Conservation (phyloP, 139 green algal genomes). For the Auxenochlorella pyrenoidosa region DNA sequence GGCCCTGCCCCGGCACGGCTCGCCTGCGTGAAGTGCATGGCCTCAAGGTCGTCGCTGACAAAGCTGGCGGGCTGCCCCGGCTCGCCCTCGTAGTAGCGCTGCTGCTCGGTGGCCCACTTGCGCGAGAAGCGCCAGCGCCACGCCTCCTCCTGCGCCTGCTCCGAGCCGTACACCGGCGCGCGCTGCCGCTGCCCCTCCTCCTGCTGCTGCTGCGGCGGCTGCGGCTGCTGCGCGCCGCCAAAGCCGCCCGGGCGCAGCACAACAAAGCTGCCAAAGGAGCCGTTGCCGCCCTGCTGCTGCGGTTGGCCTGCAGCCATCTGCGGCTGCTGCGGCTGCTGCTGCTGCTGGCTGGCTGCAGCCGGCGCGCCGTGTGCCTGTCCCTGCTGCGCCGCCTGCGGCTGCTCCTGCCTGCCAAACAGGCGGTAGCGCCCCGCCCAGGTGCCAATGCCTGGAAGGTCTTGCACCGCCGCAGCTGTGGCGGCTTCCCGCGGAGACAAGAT, state of each 20-base stretch:
- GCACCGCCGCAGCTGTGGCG: slow-evolving; percentile 2
- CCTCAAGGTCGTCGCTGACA: slow-evolving; percentile 35
- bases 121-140: slow-evolving; percentile 34
- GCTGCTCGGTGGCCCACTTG: slow-evolving; percentile 44
- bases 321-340: not conserved
- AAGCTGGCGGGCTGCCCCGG: not conserved
- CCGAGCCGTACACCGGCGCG: not conserved
- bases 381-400: slow-evolving; percentile 7
- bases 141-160: slow-evolving; percentile 16
- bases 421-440: slow-evolving; percentile 44
- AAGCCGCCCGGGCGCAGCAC: slow-evolving; percentile 18
- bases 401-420: slow-evolving; percentile 29
- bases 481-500: not conserved
- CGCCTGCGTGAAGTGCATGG: slow-evolving; percentile 40
- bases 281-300: not conserved
- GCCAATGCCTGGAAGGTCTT: slow-evolving; percentile 40
- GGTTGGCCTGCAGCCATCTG: not conserved
- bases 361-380: not conserved
- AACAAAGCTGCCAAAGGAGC: slow-evolving; percentile 17
- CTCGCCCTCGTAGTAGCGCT: slow-evolving; percentile 22
- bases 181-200: not conserved
- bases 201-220: not conserved
- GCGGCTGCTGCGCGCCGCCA: not conserved
- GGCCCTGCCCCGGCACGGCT: no score
- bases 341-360: not conserved